Conservation (phyloP, 805 yeast genomes). For the Brettanomyces nanus region DNA sequence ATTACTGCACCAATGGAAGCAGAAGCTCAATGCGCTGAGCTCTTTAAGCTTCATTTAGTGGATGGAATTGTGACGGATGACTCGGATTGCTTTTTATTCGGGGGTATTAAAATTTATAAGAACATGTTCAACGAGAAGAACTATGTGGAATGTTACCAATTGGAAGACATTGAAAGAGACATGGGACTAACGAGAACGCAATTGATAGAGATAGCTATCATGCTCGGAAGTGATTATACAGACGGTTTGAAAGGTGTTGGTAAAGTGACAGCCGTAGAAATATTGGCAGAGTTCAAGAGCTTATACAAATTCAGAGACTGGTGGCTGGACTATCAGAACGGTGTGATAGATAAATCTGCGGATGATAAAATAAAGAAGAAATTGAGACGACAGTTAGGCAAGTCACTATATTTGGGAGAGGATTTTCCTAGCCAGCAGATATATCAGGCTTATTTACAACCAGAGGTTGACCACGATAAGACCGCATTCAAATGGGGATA, state of each 20-base stretch:
- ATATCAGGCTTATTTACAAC: slow-evolving; percentile 62
- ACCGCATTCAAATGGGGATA: slow-evolving; percentile 84
- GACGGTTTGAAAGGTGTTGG: slow-evolving; percentile 91
- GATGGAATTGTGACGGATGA: slow-evolving; percentile 97
- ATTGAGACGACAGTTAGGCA: slow-evolving; percentile 48
- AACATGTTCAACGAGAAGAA: slow-evolving; percentile 92
- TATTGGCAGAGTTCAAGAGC: slow-evolving; percentile 70
- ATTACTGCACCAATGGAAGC: slow-evolving; percentile 98
- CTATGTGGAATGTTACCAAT: slow-evolving; percentile 77
- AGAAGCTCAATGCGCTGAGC: slow-evolving; percentile 94
- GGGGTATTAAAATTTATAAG: slow-evolving; percentile 75
- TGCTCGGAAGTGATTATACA: slow-evolving; percentile 93
- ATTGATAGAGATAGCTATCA: slow-evolving; percentile 71
- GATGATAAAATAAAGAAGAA: slow-evolving; percentile 47
- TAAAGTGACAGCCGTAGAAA: slow-evolving; percentile 86
- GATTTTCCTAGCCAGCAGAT: slow-evolving; percentile 69
- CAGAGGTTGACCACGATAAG: slow-evolving; percentile 78
- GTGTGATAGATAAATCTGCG: slow-evolving; percentile 29
- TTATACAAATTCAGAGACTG: slow-evolving; percentile 40
- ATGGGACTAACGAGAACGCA: slow-evolving; percentile 57
- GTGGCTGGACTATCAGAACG: slow-evolving; percentile 43
- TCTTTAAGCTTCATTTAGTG: slow-evolving; percentile 59
- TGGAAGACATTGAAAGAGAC: slow-evolving; percentile 47
- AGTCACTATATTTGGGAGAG: slow-evolving; percentile 32
- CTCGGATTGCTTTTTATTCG: slow-evolving; percentile 92